phyloP scores from a whole-genome alignment of 2,329 filamentous ascomycete genomes.

The Hypoxylon sp. region DNA sequence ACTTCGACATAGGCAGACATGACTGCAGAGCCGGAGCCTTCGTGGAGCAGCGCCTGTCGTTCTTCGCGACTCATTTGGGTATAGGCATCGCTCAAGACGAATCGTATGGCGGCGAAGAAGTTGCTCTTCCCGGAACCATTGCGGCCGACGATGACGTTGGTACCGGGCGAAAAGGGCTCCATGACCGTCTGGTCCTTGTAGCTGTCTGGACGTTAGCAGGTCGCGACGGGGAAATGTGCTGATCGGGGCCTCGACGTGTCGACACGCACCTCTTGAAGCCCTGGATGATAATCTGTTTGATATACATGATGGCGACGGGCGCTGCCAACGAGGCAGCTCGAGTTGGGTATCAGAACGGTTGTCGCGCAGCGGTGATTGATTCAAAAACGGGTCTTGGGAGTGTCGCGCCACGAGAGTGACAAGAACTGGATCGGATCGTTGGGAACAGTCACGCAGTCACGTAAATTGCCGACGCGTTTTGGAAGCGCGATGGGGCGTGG shows the following conservation, averaged over 20 bases:
- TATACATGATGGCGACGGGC: slow-evolving; percentile 75
- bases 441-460: slow-evolving; percentile 41
- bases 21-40: slow-evolving; percentile 95
- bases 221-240: slow-evolving; percentile 3
- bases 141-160: slow-evolving; percentile 97
- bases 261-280: slow-evolving; percentile 91
- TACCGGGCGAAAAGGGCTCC: slow-evolving; percentile 95
- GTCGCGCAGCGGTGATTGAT: slow-evolving; percentile 35
- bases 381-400: slow-evolving; percentile 11
- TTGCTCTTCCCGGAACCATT: slow-evolving; percentile 99
- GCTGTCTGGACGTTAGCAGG: slow-evolving; percentile 58
- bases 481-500: slow-evolving; percentile 35
- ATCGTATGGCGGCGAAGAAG: slow-evolving; percentile 98
- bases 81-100: slow-evolving; percentile 97
- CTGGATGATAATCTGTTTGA: slow-evolving; percentile 99
- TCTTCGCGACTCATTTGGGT: slow-evolving; percentile 95
- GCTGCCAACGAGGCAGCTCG: slow-evolving; percentile 48
- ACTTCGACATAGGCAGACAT: slow-evolving; percentile 99
- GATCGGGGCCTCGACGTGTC: slow-evolving; percentile 32
- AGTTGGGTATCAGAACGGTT: slow-evolving; percentile 34
- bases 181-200: slow-evolving; percentile 99
- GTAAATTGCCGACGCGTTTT: slow-evolving; percentile 42
- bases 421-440: slow-evolving; percentile 20
- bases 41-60: slow-evolving; percentile 93
- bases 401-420: slow-evolving; percentile 30